These are phyloP conservation scores for Acanthamoeba sp. DNA, from an alignment of 208 protist species.

Conservation along the genomic window DNA sequence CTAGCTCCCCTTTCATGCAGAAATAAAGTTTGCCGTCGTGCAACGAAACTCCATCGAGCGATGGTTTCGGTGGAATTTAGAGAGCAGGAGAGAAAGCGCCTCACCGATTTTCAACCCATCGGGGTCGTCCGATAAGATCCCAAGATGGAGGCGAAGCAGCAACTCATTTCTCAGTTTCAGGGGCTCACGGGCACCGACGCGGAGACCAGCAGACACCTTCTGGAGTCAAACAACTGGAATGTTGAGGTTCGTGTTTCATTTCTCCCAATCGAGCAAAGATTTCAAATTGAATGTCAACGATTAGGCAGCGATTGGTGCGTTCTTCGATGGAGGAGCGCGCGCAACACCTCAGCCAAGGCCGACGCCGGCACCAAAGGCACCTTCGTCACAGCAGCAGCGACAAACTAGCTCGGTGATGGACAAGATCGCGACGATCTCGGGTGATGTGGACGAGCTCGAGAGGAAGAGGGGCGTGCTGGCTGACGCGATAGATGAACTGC, in stretches of 20 bases:
- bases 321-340: neutral
- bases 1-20: no score
- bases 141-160: conserved; percentile 29
- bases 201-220: neutral
- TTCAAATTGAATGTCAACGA: neutral
- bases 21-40: no score
- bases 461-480: neutral
- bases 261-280: neutral
- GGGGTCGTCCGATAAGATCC: neutral
- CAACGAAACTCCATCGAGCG: no score
- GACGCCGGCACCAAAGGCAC: neutral
- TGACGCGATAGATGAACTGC: neutral
- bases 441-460: conserved; percentile 30
- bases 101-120: no score
- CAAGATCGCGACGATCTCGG: neutral
- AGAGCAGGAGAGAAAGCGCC: neutral
- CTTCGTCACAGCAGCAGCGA: neutral
- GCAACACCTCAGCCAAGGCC: neutral
- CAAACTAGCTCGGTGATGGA: neutral
- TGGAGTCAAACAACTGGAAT: neutral
- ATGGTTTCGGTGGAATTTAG: neutral
- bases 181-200: neutral
- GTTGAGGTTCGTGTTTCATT: neutral
- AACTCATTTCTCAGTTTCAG: neutral
- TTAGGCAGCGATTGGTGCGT: neutral